Evolutionary conservation across 495 filamentous ascomycete genomes (phyloP).

Genomic region (Podospora didyma): DNA sequence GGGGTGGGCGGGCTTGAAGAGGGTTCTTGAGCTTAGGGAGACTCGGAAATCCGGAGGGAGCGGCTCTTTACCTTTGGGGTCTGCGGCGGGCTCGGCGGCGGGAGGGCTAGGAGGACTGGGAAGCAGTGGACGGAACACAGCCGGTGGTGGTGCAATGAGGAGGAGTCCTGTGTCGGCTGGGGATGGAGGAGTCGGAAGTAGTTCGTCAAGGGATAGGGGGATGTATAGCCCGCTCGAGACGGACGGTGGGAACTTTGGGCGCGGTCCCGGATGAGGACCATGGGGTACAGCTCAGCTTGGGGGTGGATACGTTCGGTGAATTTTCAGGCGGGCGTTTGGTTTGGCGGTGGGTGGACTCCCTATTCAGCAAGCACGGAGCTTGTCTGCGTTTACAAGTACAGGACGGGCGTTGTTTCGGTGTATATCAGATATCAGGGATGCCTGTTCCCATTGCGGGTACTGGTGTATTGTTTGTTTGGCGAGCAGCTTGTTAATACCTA

Average conservation of each 20-base stretch:
- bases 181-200: not conserved
- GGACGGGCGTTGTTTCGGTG: not conserved
- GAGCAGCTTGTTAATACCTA: not conserved
- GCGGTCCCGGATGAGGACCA: not conserved
- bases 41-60: not conserved
- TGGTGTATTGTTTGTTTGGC: not conserved
- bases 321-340: no score
- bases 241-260: not conserved
- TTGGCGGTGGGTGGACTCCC: no score
- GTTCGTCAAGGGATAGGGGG: not conserved
- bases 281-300: no score
- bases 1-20: slow-evolving; percentile 67
- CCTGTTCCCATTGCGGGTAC: no score
- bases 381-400: no score
- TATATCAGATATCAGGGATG: no score
- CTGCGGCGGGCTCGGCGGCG: not conserved
- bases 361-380: no score
- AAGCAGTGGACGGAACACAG: slow-evolving; percentile 1
- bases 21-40: slow-evolving; percentile 51
- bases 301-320: no score
- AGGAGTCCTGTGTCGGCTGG: not conserved
- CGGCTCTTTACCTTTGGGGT: not conserved
- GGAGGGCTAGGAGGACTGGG: slow-evolving; percentile 2
- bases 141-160: not conserved
- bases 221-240: slow-evolving; percentile 19